Conservation (phyloP, 495 filamentous ascomycete species). For the Haplographium delicatum region DNA sequence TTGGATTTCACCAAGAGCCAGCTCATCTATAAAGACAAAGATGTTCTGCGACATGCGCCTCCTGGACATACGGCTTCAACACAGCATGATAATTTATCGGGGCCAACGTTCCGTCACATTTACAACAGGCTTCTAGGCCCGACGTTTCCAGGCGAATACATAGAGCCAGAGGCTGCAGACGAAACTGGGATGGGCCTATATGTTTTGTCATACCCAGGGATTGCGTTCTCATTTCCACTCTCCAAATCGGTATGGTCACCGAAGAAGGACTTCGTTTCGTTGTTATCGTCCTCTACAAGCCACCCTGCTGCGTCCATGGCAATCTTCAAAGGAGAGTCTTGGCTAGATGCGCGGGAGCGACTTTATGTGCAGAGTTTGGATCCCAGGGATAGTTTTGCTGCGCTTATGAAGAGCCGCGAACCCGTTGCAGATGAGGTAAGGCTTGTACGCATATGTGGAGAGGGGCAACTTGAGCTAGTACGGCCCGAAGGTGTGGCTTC, state of each 20-base stretch:
- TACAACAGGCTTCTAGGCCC: slow-evolving; percentile 88
- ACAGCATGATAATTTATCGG: slow-evolving; percentile 39
- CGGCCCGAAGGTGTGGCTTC: slow-evolving; percentile 42
- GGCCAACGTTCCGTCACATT: slow-evolving; percentile 84
- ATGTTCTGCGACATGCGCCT: slow-evolving; percentile 63
- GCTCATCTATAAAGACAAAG: slow-evolving; percentile 78
- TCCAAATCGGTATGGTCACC: slow-evolving; percentile 70
- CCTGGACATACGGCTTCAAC: slow-evolving; percentile 34
- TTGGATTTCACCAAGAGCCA: slow-evolving; percentile 83
- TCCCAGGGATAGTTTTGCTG: slow-evolving; percentile 50
- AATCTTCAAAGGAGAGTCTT: slow-evolving; percentile 82
- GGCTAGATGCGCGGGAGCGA: slow-evolving; percentile 70
- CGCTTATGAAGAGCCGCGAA: slow-evolving; percentile 55
- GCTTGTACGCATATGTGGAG: slow-evolving; percentile 64
- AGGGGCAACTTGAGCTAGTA: slow-evolving; percentile 70
- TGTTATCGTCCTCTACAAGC: slow-evolving; percentile 74
- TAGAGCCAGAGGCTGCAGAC: slow-evolving; percentile 50
- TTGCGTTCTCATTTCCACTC: slow-evolving; percentile 87
- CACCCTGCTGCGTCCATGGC: slow-evolving; percentile 75
- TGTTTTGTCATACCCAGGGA: slow-evolving; percentile 86
- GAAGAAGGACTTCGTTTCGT: slow-evolving; percentile 75
- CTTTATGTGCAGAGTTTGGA: slow-evolving; percentile 70
- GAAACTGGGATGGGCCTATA: slow-evolving; percentile 58
- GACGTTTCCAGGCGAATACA: slow-evolving; percentile 87
- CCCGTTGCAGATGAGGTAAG: slow-evolving; percentile 74